Evolutionary conservation across 352 stramenopile species (phyloP).

Genomic region (Bremia lactucae): DNA sequence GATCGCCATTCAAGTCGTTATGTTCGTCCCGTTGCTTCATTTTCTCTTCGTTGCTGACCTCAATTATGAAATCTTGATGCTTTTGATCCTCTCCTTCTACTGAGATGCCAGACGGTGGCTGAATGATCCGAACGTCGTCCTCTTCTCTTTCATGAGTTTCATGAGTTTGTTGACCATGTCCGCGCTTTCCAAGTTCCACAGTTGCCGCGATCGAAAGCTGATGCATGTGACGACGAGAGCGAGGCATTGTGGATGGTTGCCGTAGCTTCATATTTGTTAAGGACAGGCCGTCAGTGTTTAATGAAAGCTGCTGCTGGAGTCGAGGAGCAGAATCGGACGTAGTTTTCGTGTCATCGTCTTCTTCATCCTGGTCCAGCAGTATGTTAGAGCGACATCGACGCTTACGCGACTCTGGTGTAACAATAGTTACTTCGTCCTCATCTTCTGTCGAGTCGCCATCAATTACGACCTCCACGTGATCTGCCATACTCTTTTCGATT

Average conservation of each 20-base stretch:
- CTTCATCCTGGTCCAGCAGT: constrained; percentile 46
- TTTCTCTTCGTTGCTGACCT: constrained; percentile 54
- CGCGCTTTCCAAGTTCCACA: constrained; percentile 16
- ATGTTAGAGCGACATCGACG: constrained; percentile 44
- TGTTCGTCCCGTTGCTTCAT: constrained; percentile 7
- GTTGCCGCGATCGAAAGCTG: constrained; percentile 22
- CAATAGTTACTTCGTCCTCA: constrained; percentile 40
- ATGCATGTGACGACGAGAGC: constrained; percentile 15
- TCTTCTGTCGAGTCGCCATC: constrained; percentile 57
- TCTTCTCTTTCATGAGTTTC: constrained; percentile 26
- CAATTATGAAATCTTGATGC: constrained; percentile 25
- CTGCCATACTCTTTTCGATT: too few species aligned
- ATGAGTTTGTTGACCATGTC: constrained; percentile 6
- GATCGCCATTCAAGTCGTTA: background rate
- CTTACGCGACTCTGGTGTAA: constrained; percentile 53
- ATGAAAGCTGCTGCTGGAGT: constrained; percentile 14
- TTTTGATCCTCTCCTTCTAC: constrained; percentile 14
- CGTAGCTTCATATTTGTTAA: constrained; percentile 17
- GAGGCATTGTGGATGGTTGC: constrained; percentile 9
- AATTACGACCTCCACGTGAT: constrained; percentile 58
- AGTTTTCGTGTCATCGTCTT: constrained; percentile 17
- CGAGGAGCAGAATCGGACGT: background rate
- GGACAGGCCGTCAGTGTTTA: constrained; percentile 8
- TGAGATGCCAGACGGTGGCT: constrained; percentile 23
- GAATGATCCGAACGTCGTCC: constrained; percentile 48